phyloP scores from a whole-genome alignment of 441 rosid genomes.

The Flueggea neowawraea region DNA sequence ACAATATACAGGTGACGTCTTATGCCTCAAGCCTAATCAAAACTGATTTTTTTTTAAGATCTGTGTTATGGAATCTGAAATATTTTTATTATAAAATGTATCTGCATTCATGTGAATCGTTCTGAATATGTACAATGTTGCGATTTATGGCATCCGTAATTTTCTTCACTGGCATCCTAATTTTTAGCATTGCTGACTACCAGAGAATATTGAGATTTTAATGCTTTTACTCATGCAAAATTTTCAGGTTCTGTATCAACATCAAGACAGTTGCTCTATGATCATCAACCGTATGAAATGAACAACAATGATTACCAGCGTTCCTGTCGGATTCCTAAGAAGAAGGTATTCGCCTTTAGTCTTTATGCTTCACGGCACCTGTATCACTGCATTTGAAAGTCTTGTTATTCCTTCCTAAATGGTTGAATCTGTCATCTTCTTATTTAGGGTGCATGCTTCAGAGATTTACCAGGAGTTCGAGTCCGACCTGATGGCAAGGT shows the following conservation, averaged over 20 bases:
- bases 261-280: conserved; percentile 29
- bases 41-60: too few relatives aligned
- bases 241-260: conserved; percentile 24
- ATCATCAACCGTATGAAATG: conserved; percentile 54
- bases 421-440: background rate
- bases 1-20: too few relatives aligned
- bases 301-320: conserved; percentile 55
- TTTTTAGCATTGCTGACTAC: background rate
- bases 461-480: conserved; percentile 71
- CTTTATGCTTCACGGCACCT: background rate
- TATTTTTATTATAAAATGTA: too few relatives aligned
- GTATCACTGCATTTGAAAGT: background rate
- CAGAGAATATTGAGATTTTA: too few relatives aligned
- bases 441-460: conserved; percentile 63
- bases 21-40: too few relatives aligned
- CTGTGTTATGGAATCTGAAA: too few relatives aligned
- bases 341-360: conserved; percentile 39
- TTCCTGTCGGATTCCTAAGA: conserved; percentile 58
- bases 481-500: conserved; percentile 47
- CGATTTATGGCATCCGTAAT: too few relatives aligned
- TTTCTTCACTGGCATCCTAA: too few relatives aligned
- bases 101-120: too few relatives aligned
- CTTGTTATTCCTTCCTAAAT: background rate
- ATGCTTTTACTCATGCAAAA: conserved; percentile 13
- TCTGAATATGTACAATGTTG: too few relatives aligned